Percentiles rank a stretch among this genome's conserved stretches.
phyloP scores from a whole-genome alignment of 805 yeast genomes.

The Nakazawaea anatomiae region DNA sequence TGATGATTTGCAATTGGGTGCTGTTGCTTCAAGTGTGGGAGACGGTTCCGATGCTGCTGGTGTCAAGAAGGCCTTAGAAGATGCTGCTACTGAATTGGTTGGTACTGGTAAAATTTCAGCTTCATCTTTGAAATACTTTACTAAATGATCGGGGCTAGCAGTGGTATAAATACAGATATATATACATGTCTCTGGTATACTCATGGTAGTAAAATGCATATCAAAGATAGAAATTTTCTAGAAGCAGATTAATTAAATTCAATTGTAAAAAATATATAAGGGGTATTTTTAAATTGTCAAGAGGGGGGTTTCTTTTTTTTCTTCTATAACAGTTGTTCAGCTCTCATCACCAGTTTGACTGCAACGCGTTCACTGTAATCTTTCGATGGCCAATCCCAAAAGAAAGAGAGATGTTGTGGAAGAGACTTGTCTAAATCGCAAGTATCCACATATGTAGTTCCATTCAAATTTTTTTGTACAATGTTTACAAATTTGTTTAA shows the following conservation, averaged over 20 bases:
- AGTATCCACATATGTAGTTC: conserved; percentile 6
- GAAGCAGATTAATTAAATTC: too few species aligned
- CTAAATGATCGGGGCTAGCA: not conserved
- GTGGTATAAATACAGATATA: too few species aligned
- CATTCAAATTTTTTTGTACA: conserved; percentile 1
- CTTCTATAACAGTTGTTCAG: not conserved
- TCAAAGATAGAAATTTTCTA: too few species aligned
- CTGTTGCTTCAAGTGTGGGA: conserved; percentile 63
- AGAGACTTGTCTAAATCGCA: conserved; percentile 10
- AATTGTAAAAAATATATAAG: too few species aligned
- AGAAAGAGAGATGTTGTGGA: conserved; percentile 14
- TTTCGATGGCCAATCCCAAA: conserved; percentile 16
- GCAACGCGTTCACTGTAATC: not conserved
- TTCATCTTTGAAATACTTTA: conserved; percentile 47
- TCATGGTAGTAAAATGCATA: too few species aligned
- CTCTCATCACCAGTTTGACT: not conserved
- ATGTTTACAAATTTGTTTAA: conserved; percentile 4
- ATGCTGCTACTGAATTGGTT: conserved; percentile 45
- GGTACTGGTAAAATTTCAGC: conserved; percentile 52
- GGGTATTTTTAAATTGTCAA: too few species aligned
- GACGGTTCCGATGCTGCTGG: conserved; percentile 47
- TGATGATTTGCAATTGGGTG: conserved; percentile 72
- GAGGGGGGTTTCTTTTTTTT: not conserved
- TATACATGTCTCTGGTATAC: too few species aligned
- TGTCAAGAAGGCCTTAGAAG: conserved; percentile 56